Base-by-base conservation (phyloP, 2,329 filamentous ascomycete species). In the Colletotrichum scovillei region DNA sequence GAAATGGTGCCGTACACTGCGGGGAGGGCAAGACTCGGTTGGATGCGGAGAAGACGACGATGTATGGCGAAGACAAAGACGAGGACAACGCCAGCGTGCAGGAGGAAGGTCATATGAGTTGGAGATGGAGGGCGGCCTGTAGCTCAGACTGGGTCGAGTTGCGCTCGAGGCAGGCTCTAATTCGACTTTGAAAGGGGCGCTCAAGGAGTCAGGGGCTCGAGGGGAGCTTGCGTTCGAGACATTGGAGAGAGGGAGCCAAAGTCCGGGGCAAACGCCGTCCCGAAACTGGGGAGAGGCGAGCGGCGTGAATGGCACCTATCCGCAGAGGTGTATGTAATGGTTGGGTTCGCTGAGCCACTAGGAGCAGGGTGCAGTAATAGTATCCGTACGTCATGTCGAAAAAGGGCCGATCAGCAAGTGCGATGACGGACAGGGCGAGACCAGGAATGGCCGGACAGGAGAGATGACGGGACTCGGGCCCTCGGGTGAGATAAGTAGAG, bases 401-500 rank as follows among this genome's bases (percentile, higher is more conserved):
- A 70, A 70, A 68, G 70, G 60, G 70, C 70, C 67, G 60, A 66
- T 70, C 59, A 56, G 35, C 14, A 46, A 52, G 42, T 35, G 46
- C 49, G 35, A 65, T 70, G 70, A 70, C 70, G 60, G 56, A 28
- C 55, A 63, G 53, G 53, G 30, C 53, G 32, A 59, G 42, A 35
- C 35, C 11, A 52, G 42, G 35, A 35, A 35, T 42, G 59, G 55
- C 14, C 52, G 30, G 56, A 49, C 42, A 49, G 19, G 42, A 49
- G 42, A 49, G 42, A 49, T 49, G 42, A 49, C 19, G 42, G 19
- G 42, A 49, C 42, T 49, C 42, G 42, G 42, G 42, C 19, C 16
- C 42, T 49, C 19, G 19, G 19, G 42, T 9, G 42, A 55, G 32
- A 53, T 30, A 57, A 35, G 26, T 38, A 30, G 46, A n/a, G 5